Base-by-base conservation (phyloP, 2,329 filamentous ascomycete genomes). In the Penicillium hordei region DNA sequence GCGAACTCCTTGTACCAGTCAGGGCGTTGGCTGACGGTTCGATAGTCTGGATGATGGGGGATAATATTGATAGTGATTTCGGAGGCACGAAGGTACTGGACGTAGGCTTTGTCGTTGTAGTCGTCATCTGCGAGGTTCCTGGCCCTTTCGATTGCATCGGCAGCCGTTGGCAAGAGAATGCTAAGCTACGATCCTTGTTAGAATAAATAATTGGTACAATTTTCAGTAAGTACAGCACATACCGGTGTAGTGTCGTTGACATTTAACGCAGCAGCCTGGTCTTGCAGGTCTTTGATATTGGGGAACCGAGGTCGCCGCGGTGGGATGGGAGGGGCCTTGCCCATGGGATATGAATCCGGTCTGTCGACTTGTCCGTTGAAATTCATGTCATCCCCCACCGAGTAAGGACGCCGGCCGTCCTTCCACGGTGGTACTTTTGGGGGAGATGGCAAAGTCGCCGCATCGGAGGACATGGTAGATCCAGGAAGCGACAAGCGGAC, bases 51-150 rank as follows among this genome's bases (percentile, higher is more conserved):
- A 71, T 96, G 91, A 36, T 81, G 82, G 2, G 90, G 89, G 27
- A 97, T 87, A 42, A 87, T 79, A 55, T 93, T 87, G 50, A 92
- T 82, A 15, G 89, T 84, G 55, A 97, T 89, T 57, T 92, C 87
- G 59, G 84, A 92, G 12, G 93, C 90, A 61, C 88, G 85, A 57
- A 97, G 83, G 70, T 93, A 97, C 60, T 96, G 90, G 63, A 89
- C 85, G 55, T 96, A 88, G 3, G 93, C 93, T 38, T 86, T 75
- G 69, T 94, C 91, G 5, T 87, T 85, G 36, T 75, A 65, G 29
- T 72, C 66, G 27, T 67, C 63, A 39, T 75, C 70, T 27, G 68
- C 60, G 54, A 73, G 67, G 21, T 56, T 51, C 52, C 66, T 72
- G 17, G 74, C 71, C 60, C 67, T 68, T 27, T 71, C 64, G 39